phyloP scores from a whole-genome alignment of 176 grass and related monocot genomes.

The Hordeum marinum region DNA sequence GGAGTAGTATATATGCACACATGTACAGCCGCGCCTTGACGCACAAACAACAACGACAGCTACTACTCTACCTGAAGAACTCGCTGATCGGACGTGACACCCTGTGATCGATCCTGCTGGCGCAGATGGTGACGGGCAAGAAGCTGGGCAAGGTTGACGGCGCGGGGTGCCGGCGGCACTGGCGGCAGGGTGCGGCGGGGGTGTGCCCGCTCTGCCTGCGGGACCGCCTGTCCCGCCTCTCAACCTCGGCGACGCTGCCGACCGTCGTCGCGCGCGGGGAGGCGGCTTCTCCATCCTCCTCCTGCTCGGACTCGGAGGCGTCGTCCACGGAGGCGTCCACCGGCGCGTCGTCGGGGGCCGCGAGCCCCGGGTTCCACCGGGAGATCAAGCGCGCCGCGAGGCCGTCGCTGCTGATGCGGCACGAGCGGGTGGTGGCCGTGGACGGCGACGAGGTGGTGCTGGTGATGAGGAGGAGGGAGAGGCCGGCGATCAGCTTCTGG shows the following conservation, averaged over 20 bases:
- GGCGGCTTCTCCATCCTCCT: neutral
- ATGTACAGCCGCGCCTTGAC: neutral
- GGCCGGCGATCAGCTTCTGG: constrained; percentile 51
- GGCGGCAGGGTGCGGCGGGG: constrained; percentile 37
- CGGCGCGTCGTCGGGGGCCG: neutral
- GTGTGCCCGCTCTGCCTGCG: constrained; percentile 77
- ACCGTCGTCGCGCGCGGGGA: constrained; percentile 23
- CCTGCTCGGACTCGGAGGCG: constrained; percentile 37
- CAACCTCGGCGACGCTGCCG: constrained; percentile 30
- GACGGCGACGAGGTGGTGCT: constrained; percentile 30
- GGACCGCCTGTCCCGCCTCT: constrained; percentile 56
- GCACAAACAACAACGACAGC: neutral
- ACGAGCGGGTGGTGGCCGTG: constrained; percentile 26
- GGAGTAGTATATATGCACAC: neutral
- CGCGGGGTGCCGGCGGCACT: constrained; percentile 54
- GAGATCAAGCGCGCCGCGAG: constrained; percentile 22
- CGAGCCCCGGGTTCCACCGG: constrained; percentile 48
- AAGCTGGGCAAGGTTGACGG: constrained; percentile 11
- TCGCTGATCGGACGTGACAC: neutral
- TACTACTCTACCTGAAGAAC: neutral
- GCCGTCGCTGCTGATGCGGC: constrained; percentile 45
- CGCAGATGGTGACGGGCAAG: constrained; percentile 22
- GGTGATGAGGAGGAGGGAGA: constrained; percentile 10
- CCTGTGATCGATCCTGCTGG: neutral
- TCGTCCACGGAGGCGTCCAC: constrained; percentile 22